These are phyloP conservation scores for Plectosphaerella plurivora DNA, from an alignment of 2,329 filamentous ascomycete species.

Conservation along the genomic window DNA sequence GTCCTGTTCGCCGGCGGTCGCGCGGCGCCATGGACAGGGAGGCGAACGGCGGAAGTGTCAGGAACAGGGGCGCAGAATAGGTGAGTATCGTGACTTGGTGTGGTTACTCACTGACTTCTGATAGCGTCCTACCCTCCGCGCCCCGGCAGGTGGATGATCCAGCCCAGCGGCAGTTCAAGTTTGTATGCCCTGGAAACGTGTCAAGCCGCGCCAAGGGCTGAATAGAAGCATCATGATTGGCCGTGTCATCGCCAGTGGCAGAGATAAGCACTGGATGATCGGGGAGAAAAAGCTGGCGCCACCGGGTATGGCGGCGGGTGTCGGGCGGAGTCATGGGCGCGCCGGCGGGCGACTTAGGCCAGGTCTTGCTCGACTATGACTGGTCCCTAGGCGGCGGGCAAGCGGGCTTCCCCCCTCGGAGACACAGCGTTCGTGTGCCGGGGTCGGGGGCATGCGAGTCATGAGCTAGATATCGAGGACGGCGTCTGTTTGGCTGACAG, in stretches of 20 bases:
- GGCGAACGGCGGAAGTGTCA: no score
- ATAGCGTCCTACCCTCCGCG: no score
- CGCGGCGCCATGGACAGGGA: no score
- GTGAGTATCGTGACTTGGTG: no score
- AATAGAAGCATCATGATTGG: background rate
- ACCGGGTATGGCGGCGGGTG: background rate
- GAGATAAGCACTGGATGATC: background rate
- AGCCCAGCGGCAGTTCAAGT: no score
- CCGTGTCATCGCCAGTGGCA: background rate
- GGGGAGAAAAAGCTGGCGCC: background rate
- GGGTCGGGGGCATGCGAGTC: background rate
- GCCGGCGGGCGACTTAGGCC: background rate
- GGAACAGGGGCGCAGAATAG: no score
- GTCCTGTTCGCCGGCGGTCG: no score
- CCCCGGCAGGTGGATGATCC: no score
- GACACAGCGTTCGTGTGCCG: no score
- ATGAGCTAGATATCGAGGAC: background rate
- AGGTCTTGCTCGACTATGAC: background rate
- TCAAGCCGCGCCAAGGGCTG: no score
- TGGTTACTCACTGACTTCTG: no score
- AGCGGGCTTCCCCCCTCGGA: background rate
- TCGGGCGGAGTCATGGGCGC: background rate
- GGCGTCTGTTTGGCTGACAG: background rate
- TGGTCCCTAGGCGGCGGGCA: background rate
- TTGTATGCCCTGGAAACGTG: no score